Conservation (phyloP, 345 rosid species). For the Lumnitzera racemosa region DNA sequence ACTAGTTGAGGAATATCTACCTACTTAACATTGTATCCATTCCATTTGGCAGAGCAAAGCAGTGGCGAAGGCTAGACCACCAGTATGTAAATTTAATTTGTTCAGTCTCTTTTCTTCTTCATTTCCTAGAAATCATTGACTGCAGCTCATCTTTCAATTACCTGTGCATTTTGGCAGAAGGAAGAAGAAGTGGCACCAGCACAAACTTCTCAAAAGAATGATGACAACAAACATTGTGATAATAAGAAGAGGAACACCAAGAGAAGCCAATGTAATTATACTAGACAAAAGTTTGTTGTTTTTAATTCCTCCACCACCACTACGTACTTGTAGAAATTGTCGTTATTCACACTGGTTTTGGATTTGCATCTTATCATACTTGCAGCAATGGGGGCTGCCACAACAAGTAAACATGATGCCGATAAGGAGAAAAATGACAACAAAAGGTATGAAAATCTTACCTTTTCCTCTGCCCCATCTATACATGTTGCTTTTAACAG, state of each 20-base stretch:
- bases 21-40: no score
- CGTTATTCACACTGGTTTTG: no score
- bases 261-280: conserved; percentile 45
- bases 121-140: no score
- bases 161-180: no score
- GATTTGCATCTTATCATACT: background rate
- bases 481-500: no score
- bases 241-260: conserved; percentile 24
- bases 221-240: conserved; percentile 14
- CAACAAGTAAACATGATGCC: conserved; percentile 17
- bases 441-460: conserved; percentile 37
- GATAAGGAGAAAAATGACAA: conserved; percentile 46
- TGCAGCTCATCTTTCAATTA: no score
- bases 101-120: no score
- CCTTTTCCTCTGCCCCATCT: no score
- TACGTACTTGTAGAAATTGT: background rate
- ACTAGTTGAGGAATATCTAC: no score
- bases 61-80: no score
- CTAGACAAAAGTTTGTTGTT: background rate
- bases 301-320: background rate
- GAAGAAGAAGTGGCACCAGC: conserved; percentile 22
- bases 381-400: conserved; percentile 52
- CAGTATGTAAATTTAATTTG: no score
- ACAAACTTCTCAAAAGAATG: conserved; percentile 12
- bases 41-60: no score